Percentiles rank a stretch among this genome's conserved stretches.
phyloP scores from a whole-genome alignment of 768 basidiomycete species.

The Macrolepiota albuminosa region DNA sequence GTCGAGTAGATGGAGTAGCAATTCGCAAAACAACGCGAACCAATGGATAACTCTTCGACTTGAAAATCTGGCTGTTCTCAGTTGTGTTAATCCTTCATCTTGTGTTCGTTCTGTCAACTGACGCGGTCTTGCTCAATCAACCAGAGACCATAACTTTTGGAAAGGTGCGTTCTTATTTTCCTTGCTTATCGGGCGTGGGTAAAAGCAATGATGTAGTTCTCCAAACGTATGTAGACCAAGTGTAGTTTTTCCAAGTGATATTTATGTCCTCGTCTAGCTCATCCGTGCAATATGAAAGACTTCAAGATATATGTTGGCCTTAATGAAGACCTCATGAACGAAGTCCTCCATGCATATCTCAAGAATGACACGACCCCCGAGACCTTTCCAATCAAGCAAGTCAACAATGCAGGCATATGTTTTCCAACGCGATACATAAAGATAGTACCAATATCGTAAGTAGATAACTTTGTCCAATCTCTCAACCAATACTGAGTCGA shows the following conservation, averaged over 20 bases:
- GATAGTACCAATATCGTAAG: constrained; percentile 72
- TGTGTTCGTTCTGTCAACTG: constrained; percentile 3
- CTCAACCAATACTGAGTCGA: background rate
- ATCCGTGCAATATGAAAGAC: constrained; percentile 84
- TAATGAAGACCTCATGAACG: constrained; percentile 60
- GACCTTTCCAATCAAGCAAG: constrained; percentile 54
- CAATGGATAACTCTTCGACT: constrained; percentile 73
- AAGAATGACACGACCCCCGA: constrained; percentile 65
- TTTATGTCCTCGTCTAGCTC: constrained; percentile 40
- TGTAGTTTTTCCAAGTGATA: background rate
- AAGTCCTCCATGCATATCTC: constrained; percentile 58
- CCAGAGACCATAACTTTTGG: constrained; percentile 75
- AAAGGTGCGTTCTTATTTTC: constrained; percentile 45
- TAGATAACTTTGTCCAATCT: background rate
- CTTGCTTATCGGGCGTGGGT: background rate
- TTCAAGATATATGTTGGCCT: constrained; percentile 69
- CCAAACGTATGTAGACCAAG: constrained; percentile 30
- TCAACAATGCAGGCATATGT: constrained; percentile 49
- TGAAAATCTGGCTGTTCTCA: constrained; percentile 56
- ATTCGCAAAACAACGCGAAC: constrained; percentile 49
- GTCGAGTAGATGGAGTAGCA: constrained; percentile 73
- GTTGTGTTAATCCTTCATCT: constrained; percentile 38
- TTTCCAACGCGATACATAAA: constrained; percentile 71
- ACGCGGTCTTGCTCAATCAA: background rate
- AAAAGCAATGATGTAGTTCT: constrained; percentile 27